Conservation (phyloP, 2,329 filamentous ascomycete species). For the Aspergillus sp. region DNA sequence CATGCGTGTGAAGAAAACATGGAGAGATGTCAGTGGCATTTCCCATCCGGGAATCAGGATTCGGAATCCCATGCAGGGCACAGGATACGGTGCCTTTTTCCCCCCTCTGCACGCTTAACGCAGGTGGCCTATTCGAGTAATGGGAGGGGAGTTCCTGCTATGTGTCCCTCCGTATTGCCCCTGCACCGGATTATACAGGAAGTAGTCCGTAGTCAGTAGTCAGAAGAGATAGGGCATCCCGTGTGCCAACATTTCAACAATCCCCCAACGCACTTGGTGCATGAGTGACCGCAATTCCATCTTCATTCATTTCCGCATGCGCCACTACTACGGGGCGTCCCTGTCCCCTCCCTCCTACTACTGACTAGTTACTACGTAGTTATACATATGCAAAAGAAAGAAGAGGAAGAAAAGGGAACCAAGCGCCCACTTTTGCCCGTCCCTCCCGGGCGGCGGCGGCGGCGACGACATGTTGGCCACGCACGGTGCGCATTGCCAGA, state of each 20-base stretch:
- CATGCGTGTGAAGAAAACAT: slow-evolving; percentile 1
- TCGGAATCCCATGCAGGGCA: slow-evolving; percentile 18
- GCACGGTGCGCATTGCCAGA: slow-evolving; percentile 4
- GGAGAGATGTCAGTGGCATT: neutral
- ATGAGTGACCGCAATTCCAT: too few relatives aligned
- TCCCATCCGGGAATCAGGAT: slow-evolving; percentile 4
- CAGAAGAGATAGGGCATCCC: too few relatives aligned
- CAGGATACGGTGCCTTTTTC: slow-evolving; percentile 17
- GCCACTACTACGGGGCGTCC: too few relatives aligned
- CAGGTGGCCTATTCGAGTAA: slow-evolving; percentile 25
- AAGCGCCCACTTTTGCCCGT: neutral
- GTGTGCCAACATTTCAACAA: too few relatives aligned
- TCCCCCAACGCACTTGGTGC: too few relatives aligned
- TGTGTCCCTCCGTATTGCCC: too few relatives aligned
- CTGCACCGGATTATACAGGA: too few relatives aligned
- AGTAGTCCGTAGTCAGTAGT: too few relatives aligned
- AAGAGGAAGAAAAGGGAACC: neutral
- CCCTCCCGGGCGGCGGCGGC: neutral
- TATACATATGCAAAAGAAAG: neutral
- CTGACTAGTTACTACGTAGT: too few relatives aligned
- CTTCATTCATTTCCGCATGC: too few relatives aligned
- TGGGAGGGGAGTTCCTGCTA: neutral
- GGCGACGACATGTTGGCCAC: slow-evolving; percentile 11
- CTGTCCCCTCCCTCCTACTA: too few relatives aligned
- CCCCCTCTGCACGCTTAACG: slow-evolving; percentile 15